Conservation (phyloP, 1,139 yeast species). For the Yamadazyma siamensis region DNA sequence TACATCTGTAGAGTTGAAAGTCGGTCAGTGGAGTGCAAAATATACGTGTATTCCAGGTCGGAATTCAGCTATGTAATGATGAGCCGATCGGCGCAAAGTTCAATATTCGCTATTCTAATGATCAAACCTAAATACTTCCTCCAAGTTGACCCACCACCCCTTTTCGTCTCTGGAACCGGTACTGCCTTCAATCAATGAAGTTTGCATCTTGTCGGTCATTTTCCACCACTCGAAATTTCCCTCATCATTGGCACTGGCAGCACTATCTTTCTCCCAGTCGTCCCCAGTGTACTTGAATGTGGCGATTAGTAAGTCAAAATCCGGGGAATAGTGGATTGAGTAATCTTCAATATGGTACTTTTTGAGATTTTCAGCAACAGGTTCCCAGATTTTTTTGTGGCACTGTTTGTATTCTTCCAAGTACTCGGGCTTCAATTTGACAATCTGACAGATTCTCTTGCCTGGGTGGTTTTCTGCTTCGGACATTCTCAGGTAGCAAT, state of each 20-base stretch:
- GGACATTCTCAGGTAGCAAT: conserved; percentile 7
- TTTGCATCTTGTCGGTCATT: conserved; percentile 34
- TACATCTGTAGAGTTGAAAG: too few species aligned
- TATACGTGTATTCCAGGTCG: too few species aligned
- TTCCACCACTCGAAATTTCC: conserved; percentile 37
- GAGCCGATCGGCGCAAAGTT: too few species aligned
- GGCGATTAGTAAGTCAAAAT: conserved; percentile 25
- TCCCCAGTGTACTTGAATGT: conserved; percentile 32
- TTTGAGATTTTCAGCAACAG: conserved; percentile 24
- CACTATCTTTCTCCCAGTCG: conserved; percentile 29
- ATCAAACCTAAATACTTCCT: conserved; percentile 33
- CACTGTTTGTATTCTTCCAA: conserved; percentile 29
- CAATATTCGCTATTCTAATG: too few species aligned
- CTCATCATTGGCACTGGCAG: conserved; percentile 25
- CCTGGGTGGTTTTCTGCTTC: conserved; percentile 22
- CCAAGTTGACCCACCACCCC: conserved; percentile 35
- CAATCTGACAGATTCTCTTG: conserved; percentile 30
- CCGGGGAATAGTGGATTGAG: conserved; percentile 30
- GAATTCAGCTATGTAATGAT: too few species aligned
- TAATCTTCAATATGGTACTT: conserved; percentile 36
- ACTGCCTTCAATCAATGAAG: conserved; percentile 29
- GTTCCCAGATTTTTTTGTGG: conserved; percentile 23
- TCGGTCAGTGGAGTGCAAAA: too few species aligned
- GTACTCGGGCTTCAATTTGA: conserved; percentile 30
- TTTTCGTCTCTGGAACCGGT: conserved; percentile 30